phyloP scores from a whole-genome alignment of 1,284 basidiomycete species.

The Amylostereum areolatum region DNA sequence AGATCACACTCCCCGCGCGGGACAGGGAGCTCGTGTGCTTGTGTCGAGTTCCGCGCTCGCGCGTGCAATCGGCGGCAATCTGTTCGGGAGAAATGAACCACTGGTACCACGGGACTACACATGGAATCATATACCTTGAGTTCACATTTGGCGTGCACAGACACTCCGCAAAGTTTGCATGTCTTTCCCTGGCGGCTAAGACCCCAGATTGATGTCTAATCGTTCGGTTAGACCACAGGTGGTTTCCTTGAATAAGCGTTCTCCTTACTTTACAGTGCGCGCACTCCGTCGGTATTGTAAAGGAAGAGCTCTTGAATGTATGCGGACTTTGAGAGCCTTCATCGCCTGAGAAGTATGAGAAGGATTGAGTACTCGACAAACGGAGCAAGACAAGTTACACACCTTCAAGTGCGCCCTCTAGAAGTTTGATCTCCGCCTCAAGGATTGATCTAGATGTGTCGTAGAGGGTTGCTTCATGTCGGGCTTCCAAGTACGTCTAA shows the following conservation, averaged over 20 bases:
- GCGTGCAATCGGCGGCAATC: constrained; percentile 71
- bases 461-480: constrained; percentile 55
- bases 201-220: constrained; percentile 76
- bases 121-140: constrained; percentile 51
- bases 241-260: constrained; percentile 1
- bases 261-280: constrained; percentile 68
- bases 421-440: constrained; percentile 17
- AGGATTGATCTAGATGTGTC: constrained; percentile 52
- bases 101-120: background rate
- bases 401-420: constrained; percentile 54
- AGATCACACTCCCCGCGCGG: constrained; percentile 6
- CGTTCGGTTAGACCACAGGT: constrained; percentile 3
- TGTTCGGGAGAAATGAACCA: constrained; percentile 19
- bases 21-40: constrained; percentile 9
- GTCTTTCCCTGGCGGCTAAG: constrained; percentile 80
- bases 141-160: constrained; percentile 82
- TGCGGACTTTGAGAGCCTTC: constrained; percentile 67
- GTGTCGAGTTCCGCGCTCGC: constrained; percentile 18
- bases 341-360: constrained; percentile 45
- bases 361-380: background rate
- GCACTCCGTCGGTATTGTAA: constrained; percentile 78
- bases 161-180: constrained; percentile 71
- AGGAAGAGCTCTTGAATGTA: constrained; percentile 75
- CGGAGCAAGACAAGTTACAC: constrained; percentile 14
- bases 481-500: constrained; percentile 60